Base-by-base conservation (phyloP, 2,329 filamentous ascomycete genomes). In the Graphiopsis chlorocephala region DNA sequence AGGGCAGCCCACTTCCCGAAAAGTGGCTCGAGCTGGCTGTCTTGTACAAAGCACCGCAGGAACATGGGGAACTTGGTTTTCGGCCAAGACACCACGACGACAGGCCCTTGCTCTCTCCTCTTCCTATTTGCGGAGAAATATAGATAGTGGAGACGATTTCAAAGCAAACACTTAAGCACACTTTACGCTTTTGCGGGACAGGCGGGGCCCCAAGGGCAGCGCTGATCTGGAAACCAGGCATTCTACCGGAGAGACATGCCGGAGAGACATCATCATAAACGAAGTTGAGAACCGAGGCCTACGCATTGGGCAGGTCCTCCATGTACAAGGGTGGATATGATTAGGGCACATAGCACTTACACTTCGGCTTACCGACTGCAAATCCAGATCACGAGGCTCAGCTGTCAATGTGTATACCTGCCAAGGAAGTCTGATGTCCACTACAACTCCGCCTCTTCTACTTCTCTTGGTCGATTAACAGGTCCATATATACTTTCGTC, bases 221-320 rank as follows among this genome's bases (percentile, higher is more conserved):
- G 50, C 29, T 20, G 50, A 31, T 53, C 50, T 56, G 12, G 23
- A 31, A 23, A 15, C 14, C 15, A 31, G 31, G n/a, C 53, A 33
- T 56, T 56, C 29, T 56, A 31, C 53, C 53, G 53, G 53, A 20
- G 38, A n/a, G 50, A 25, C 48, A 52, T 28, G 53, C 53, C 53
- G 53, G 53, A 20, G 38, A n/a, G 50, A 25, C 48, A 52, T 28
- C 50, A n/a, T 53, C 47, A 52, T 15, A n/a, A 25, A 29, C 50
- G 4, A 28, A 53, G 23, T 52, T 14, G 38, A 56, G 31, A 56
- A 31, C 53, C 53, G 53, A 56, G 53, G 53, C n/a, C 31, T 35
- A 20, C 29, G 31, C 29, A 56, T 56, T 8, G 31, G 53, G 29
- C n/a, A 56, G 29, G n/a, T 52, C 23, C 38, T 45, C n/a, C 38